phyloP scores from a whole-genome alignment of 1,284 basidiomycete genomes.

The Coniophora puteana region DNA sequence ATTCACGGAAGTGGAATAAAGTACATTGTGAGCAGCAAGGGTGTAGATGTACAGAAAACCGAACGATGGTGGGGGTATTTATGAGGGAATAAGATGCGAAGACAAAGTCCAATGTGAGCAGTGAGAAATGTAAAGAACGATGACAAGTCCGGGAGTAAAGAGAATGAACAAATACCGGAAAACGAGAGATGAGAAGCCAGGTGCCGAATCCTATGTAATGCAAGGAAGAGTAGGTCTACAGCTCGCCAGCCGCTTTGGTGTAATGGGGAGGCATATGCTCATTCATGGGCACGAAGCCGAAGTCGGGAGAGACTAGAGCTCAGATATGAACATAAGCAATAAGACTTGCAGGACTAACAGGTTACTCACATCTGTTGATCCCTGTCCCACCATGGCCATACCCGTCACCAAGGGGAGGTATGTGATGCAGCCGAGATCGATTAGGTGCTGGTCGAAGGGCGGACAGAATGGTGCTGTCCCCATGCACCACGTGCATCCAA shows the following conservation, averaged over 20 bases:
- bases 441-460: constrained; percentile 72
- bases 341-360: constrained; percentile 18
- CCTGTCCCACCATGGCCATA: constrained; percentile 62
- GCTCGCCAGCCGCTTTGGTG: constrained; percentile 54
- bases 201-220: too few species aligned
- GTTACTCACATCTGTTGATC: constrained; percentile 74
- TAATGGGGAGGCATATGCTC: constrained; percentile 66
- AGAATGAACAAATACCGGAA: too few species aligned
- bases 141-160: too few species aligned
- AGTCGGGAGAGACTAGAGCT: constrained; percentile 71
- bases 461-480: constrained; percentile 32
- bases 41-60: too few species aligned
- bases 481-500: constrained; percentile 43
- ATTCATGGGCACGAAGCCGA: constrained; percentile 74
- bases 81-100: too few species aligned
- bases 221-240: too few species aligned
- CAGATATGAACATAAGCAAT: constrained; percentile 29
- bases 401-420: constrained; percentile 63
- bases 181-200: too few species aligned
- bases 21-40: too few species aligned
- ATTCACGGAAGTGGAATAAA: too few species aligned
- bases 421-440: constrained; percentile 69
- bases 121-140: too few species aligned
- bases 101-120: too few species aligned
- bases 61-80: too few species aligned